phyloP scores from a whole-genome alignment of 148 eudicot genomes.

The Arctostaphylos glauca region DNA sequence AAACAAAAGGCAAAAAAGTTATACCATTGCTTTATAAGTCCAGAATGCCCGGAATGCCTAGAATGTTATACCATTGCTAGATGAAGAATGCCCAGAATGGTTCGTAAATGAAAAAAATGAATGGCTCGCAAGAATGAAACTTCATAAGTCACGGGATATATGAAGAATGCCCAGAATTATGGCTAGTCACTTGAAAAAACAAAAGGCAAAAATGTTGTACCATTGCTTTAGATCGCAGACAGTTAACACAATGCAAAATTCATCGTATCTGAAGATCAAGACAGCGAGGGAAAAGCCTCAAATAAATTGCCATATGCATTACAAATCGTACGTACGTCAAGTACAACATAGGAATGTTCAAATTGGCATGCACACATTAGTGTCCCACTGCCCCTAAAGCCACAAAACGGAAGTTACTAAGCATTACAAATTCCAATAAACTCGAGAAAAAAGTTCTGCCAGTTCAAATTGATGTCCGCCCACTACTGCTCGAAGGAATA shows the following conservation, averaged over 20 bases:
- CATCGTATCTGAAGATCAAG: not conserved
- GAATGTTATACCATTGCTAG: no score
- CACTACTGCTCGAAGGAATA: conserved; percentile 35
- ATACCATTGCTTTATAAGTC: no score
- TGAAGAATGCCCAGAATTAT: not conserved
- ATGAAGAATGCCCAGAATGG: no score
- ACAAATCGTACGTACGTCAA: not conserved
- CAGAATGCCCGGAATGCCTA: no score
- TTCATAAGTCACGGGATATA: not conserved
- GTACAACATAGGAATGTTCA: not conserved
- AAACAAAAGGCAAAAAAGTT: no score
- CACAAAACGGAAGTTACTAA: not conserved
- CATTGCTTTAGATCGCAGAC: not conserved
- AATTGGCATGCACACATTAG: not conserved
- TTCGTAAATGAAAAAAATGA: no score
- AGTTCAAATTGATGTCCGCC: conserved; percentile 25
- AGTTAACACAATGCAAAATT: not conserved
- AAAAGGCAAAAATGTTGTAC: not conserved
- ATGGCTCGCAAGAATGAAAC: not conserved
- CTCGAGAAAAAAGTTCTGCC: not conserved
- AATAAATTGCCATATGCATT: not conserved
- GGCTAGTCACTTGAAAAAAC: not conserved
- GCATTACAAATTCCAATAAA: not conserved
- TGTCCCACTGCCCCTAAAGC: not conserved
- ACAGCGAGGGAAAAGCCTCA: not conserved